phyloP scores from a whole-genome alignment of 805 yeast species.

The Candida mattraensis region DNA sequence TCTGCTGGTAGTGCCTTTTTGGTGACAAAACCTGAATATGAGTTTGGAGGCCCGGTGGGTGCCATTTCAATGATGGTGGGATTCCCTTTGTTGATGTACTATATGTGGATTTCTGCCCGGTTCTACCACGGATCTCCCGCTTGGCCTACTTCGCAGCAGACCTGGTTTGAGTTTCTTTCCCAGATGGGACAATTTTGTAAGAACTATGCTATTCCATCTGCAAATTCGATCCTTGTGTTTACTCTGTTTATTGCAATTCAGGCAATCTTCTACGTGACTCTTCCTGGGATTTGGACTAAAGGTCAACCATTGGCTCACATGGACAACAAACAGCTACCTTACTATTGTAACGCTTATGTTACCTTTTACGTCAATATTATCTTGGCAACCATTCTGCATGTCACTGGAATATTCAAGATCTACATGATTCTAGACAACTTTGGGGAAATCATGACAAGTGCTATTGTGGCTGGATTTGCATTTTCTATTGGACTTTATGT shows the following conservation, averaged over 20 bases:
- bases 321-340: slow-evolving; percentile 78
- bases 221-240: slow-evolving; percentile 68
- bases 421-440: slow-evolving; percentile 76
- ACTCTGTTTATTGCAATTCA: slow-evolving; percentile 68
- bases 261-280: slow-evolving; percentile 68
- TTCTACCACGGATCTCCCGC: slow-evolving; percentile 77
- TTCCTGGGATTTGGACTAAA: slow-evolving; percentile 94
- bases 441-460: slow-evolving; percentile 91
- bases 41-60: slow-evolving; percentile 92
- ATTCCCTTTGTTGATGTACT: slow-evolving; percentile 92
- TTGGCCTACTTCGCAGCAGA: slow-evolving; percentile 57
- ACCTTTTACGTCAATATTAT: slow-evolving; percentile 71
- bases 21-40: slow-evolving; percentile 58
- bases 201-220: slow-evolving; percentile 58
- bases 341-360: slow-evolving; percentile 90
- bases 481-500: slow-evolving; percentile 71
- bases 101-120: slow-evolving; percentile 90
- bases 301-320: slow-evolving; percentile 90
- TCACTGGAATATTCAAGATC: slow-evolving; percentile 70
- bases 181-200: slow-evolving; percentile 46
- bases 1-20: too few relatives aligned
- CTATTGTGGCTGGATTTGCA: slow-evolving; percentile 74
- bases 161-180: slow-evolving; percentile 48
- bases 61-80: slow-evolving; percentile 89
- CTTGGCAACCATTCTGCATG: slow-evolving; percentile 62